These are phyloP conservation scores for Lyophyllum shimeji DNA, from an alignment of 768 basidiomycete species.

Conservation along the genomic window DNA sequence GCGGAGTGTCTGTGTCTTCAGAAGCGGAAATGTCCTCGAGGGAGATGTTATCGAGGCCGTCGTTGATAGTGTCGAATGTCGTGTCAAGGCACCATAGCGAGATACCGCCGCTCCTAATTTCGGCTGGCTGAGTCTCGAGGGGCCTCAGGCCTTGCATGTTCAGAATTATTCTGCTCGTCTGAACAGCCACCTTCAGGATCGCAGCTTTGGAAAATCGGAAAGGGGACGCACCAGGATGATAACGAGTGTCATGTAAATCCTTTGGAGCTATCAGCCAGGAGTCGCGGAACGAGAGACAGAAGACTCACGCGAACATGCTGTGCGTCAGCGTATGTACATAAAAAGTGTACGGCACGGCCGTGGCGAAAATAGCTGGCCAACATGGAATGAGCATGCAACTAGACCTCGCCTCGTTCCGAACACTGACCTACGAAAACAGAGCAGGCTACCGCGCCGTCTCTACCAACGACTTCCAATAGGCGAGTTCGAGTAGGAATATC, in stretches of 20 bases:
- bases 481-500: not conserved
- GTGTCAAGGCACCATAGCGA: not conserved
- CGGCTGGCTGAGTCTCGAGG: not conserved
- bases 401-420: not conserved
- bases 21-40: no score
- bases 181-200: not conserved
- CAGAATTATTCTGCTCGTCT: conserved; percentile 3
- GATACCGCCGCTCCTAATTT: not conserved
- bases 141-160: conserved; percentile 3
- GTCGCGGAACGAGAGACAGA: not conserved
- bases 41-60: not conserved
- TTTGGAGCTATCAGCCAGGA: not conserved
- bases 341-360: not conserved
- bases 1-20: no score
- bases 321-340: not conserved
- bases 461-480: not conserved
- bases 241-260: not conserved
- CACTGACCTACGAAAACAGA: not conserved
- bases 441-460: not conserved
- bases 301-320: not conserved
- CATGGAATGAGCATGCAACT: not conserved
- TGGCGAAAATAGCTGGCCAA: not conserved
- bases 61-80: not conserved
- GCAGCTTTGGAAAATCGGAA: not conserved
- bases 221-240: not conserved